Base-by-base conservation (phyloP, 768 basidiomycete genomes). In the Trametes elegans region DNA sequence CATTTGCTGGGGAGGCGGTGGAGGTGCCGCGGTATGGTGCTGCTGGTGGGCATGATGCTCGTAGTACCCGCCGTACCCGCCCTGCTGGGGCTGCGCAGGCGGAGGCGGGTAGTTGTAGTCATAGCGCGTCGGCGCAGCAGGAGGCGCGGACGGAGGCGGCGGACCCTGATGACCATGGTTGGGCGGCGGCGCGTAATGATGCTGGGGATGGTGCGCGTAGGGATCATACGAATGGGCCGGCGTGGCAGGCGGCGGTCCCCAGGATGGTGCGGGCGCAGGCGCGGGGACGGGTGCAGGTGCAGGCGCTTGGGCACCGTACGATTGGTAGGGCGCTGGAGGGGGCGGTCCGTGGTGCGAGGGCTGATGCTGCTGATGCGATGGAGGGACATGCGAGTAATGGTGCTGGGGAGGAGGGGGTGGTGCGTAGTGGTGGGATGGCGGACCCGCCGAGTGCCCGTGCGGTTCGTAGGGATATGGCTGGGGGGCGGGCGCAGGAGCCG, bases 181-280 rank as follows among this genome's bases (percentile, higher is more conserved):
- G 26, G 50, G 39, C 3, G 49, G 67, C 41, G 60, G 66, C 39
- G 55, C 49, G 19, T 59, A 59, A 29, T 59, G 70, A n/a, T 52
- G 57, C 27, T 48, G 61, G 24, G 57, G 57, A 36, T 70, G 70
- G 7, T 69, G 69, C 36, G 68, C 65, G 41, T 73, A 70, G 23
- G 65, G 61, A 19, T 66, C 65, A 54, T 63, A 61, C 28, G 54
- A 42, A 36, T 50, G 54, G 3, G 55, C 19, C 6, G 62, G 55
- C 28, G 58, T 42, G 7, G 53, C 6, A 8, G 56, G 21, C 5
- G 49, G 52, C 23, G 58, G 54, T 2, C 39, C 54, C 54, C 58
- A 59, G 7, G 48, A 42, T 5, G 64, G 50, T 1, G 57, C 53
- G 1, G 61, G 55, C 7, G 59, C 60, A 7, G 64, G 51, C 5